Evolutionary conservation across 805 yeast genomes (phyloP).

Genomic region (Ogataea haglerorum): DNA sequence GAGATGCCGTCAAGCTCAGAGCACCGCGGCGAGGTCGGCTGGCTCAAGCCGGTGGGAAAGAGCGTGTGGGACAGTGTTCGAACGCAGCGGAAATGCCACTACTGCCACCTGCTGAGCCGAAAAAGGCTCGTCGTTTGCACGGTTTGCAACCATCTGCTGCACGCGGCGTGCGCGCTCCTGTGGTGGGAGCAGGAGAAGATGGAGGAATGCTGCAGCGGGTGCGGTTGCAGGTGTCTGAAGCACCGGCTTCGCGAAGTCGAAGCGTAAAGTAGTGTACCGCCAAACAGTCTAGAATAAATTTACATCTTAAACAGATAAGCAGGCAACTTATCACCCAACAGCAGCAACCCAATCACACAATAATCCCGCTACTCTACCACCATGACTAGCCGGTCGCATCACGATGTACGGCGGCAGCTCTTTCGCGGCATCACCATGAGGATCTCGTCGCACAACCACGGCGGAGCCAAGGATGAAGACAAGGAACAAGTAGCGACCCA

Average conservation of each 20-base stretch:
- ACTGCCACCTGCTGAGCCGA: slow-evolving; percentile 59
- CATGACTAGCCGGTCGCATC: slow-evolving; percentile 27
- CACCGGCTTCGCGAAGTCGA: slow-evolving; percentile 15
- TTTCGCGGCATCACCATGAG: slow-evolving; percentile 33
- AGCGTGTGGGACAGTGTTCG: slow-evolving; percentile 17
- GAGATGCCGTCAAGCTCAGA: slow-evolving; percentile 15
- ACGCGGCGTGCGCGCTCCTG: slow-evolving; percentile 68
- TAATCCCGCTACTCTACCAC: background rate
- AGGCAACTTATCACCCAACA: background rate
- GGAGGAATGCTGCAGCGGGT: slow-evolving; percentile 74
- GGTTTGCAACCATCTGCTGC: slow-evolving; percentile 75
- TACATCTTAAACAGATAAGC: background rate
- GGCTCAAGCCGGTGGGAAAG: slow-evolving; percentile 21
- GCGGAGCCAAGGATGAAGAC: slow-evolving; percentile 14
- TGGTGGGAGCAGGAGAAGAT: slow-evolving; percentile 64
- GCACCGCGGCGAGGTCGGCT: slow-evolving; percentile 30
- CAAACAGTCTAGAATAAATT: background rate
- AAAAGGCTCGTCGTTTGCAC: slow-evolving; percentile 66
- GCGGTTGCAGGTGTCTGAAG: slow-evolving; percentile 70
- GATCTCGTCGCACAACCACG: slow-evolving; percentile 26
- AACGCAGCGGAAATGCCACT: slow-evolving; percentile 49
- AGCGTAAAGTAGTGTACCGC: slow-evolving; percentile 5
- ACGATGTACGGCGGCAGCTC: slow-evolving; percentile 33
- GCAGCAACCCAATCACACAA: background rate
- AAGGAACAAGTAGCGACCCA: slow-evolving; percentile 16